Evolutionary conservation across 192 early-diverging fungal species (phyloP), one percentile per base, ranked within the genome.

Genomic region (Coemansia sp.): DNA sequence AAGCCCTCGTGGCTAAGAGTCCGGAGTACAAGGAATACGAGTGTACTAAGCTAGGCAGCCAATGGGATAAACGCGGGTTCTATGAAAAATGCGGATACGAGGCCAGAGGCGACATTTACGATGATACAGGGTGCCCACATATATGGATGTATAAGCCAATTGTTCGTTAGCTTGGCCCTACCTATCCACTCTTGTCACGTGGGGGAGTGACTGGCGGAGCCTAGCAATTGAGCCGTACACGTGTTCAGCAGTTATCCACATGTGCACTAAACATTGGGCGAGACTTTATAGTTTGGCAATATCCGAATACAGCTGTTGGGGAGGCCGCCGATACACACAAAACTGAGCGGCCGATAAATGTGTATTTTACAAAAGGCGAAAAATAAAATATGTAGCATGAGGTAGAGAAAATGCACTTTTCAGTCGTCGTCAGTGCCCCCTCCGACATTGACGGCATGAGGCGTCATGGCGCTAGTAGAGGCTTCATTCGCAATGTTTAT

Each of bases 71-170:
- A 21, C 74, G 46, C 10, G 42, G 34, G 33, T 81, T 81, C 63
- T 81, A 81, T 40, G 70, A 67, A 19, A 73, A 60, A 39, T 75
- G 74, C 33, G 79, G 79, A 4, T 81, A 73, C 31, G 48, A 51
- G 56, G 63, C 69, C 3, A 64, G 59, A 6, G 79, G 74, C 31
- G 67, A 70, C 3, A 35, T 81, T 5, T 81, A 72, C 45, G 73
- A 81, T 29, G 74, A 76, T 14, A 37, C 59, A 3, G 79, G 74
- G 14, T 66, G 59, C 24, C 79, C 79, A 1, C 79, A 81, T 39
- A 59, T 81, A 1, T 76, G 67, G 69, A 81, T 81, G 79, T 48
- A 69, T 60, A 81, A 76, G 59, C 27, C 57, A 6, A 56, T 70
- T 41, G 59, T 42, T n/a, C 69, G 44, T 29, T 29, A 8, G 29